Evolutionary conservation across 2,329 filamentous ascomycete species (phyloP).

Genomic region (Trichophyton equinum): DNA sequence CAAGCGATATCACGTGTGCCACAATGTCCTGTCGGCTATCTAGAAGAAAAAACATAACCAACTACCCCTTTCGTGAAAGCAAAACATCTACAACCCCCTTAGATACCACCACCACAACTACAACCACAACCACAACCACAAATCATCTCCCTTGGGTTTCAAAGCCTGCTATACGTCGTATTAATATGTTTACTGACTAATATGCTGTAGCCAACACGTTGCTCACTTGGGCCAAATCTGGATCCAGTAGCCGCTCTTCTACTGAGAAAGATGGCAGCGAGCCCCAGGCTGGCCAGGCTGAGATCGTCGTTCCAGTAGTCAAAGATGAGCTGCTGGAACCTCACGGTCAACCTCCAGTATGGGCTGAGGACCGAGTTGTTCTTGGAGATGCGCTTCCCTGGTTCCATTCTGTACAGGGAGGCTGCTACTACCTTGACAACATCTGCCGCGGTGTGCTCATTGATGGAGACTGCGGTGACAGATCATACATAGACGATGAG

Average conservation of each 20-base stretch:
- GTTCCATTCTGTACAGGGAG: constrained; percentile 50
- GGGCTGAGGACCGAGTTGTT: constrained; percentile 46
- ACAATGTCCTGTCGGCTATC: not conserved
- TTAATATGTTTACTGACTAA: not conserved
- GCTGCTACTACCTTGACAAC: constrained; percentile 40
- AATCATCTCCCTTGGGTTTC: no score
- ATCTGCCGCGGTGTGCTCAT: constrained; percentile 48
- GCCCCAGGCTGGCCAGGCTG: not conserved
- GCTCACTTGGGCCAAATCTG: not conserved
- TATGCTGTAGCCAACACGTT: not conserved
- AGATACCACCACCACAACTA: not conserved
- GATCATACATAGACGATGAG: constrained; percentile 48
- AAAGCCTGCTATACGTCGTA: not conserved
- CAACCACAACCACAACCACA: not conserved
- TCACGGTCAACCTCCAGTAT: constrained; percentile 38
- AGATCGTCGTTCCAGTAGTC: not conserved
- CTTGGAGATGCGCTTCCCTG: constrained; percentile 53
- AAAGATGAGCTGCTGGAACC: constrained; percentile 6
- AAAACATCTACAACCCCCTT: not conserved
- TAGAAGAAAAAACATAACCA: not conserved
- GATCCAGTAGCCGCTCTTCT: not conserved
- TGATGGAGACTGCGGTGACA: constrained; percentile 40
- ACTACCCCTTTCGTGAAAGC: not conserved
- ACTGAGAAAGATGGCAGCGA: not conserved
- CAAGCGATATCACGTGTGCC: constrained; percentile 1